Conservation (phyloP, 2,329 filamentous ascomycete genomes). For the Colletotrichum coccodes region DNA sequence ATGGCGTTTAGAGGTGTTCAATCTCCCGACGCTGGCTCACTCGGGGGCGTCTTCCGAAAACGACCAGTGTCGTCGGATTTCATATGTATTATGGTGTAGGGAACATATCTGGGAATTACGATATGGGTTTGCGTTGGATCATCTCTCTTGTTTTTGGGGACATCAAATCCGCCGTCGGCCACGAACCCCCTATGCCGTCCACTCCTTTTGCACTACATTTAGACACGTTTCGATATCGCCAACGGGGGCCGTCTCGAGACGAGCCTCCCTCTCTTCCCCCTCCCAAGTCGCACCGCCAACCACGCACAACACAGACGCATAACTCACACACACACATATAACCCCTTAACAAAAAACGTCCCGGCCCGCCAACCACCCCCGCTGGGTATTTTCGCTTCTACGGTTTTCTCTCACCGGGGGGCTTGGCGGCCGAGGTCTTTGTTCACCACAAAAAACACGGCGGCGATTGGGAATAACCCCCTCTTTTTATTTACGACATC, state of each 20-base stretch:
- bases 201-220: slow-evolving; percentile 44
- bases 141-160: slow-evolving; percentile 37
- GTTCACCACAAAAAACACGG: slow-evolving; percentile 1
- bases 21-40: slow-evolving; percentile 25
- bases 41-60: slow-evolving; percentile 27
- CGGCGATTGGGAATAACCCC: slow-evolving; percentile 8
- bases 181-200: slow-evolving; percentile 48
- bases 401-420: slow-evolving; percentile 1
- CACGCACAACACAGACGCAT: neutral
- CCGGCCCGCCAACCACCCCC: slow-evolving; percentile 1
- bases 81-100: slow-evolving; percentile 46
- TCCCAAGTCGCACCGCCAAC: neutral
- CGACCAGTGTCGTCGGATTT: slow-evolving; percentile 33
- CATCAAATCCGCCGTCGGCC: slow-evolving; percentile 36
- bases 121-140: slow-evolving; percentile 33
- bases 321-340: neutral
- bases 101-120: slow-evolving; percentile 40
- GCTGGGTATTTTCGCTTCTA: slow-evolving; percentile 14
- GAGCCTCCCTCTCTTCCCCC: neutral
- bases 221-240: slow-evolving; percentile 26
- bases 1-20: slow-evolving; percentile 47
- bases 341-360: neutral
- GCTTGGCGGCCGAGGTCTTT: slow-evolving; percentile 6
- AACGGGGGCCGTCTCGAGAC: slow-evolving; percentile 22
- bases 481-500: slow-evolving; percentile 22